Percentiles rank a stretch among this genome's conserved stretches.
phyloP scores from a whole-genome alignment of 306 rosid species.

The Fragaria nilgerrensis region DNA sequence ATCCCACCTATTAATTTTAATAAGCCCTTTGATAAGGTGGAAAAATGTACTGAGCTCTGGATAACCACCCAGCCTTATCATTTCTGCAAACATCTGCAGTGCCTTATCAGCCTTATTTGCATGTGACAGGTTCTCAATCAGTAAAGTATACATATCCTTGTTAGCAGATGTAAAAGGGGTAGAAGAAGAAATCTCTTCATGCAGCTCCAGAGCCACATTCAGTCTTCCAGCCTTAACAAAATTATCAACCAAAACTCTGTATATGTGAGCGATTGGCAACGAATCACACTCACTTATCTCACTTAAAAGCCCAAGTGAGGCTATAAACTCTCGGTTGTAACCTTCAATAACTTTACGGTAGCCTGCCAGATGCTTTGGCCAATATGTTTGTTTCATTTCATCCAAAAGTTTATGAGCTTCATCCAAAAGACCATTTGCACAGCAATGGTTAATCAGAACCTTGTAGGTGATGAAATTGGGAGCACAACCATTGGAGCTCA shows the following conservation, averaged over 20 bases:
- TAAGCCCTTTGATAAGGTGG: conserved; percentile 71
- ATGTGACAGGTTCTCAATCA: conserved; percentile 62
- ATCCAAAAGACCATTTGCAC: conserved; percentile 64
- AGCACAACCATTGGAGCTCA: conserved; percentile 84
- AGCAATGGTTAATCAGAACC: conserved; percentile 79
- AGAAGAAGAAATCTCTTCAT: conserved; percentile 72
- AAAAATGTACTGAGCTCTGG: conserved; percentile 68
- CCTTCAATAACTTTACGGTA: conserved; percentile 71
- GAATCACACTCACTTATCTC: conserved; percentile 57
- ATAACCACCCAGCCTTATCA: conserved; percentile 54
- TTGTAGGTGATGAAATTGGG: conserved; percentile 81
- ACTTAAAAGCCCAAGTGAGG: conserved; percentile 62
- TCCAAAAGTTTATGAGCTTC: conserved; percentile 71
- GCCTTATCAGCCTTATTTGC: conserved; percentile 67
- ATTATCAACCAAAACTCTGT: conserved; percentile 64
- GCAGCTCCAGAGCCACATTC: conserved; percentile 59
- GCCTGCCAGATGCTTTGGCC: conserved; percentile 76
- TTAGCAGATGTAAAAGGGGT: conserved; percentile 36
- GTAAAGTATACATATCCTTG: conserved; percentile 50
- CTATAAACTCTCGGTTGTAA: conserved; percentile 59
- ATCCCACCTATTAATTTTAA: conserved; percentile 59
- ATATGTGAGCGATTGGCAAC: conserved; percentile 51
- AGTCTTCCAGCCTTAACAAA: conserved; percentile 74
- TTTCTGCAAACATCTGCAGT: conserved; percentile 54
- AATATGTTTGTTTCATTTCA: conserved; percentile 82